Conservation (phyloP, 2,329 filamentous ascomycete species). For the Polychaeton citri region DNA sequence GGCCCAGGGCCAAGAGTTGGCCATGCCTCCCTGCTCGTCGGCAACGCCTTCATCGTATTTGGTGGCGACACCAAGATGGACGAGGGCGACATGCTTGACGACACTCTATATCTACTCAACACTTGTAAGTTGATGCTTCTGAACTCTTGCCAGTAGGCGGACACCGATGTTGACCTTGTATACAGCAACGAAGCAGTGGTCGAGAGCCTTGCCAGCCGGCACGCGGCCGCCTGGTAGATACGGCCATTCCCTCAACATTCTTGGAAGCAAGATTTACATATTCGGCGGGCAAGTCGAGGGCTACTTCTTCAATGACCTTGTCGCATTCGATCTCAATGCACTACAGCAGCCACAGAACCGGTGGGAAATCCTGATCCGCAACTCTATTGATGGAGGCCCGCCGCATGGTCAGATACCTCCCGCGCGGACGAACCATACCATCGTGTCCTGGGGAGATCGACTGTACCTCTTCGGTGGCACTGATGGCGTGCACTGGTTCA, state of each 20-base stretch:
- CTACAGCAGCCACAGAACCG: conserved; percentile 80
- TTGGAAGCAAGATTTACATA: conserved; percentile 93
- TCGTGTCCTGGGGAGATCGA: conserved; percentile 84
- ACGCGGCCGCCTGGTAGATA: conserved; percentile 81
- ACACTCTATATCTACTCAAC: conserved; percentile 91
- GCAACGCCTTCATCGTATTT: conserved; percentile 98
- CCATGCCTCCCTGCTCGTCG: conserved; percentile 84
- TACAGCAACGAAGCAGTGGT: conserved; percentile 93
- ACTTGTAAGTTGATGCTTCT: conserved; percentile 57
- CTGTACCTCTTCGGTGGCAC: conserved; percentile 97
- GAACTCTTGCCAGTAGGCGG: background rate
- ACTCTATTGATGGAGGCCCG: conserved; percentile 49
- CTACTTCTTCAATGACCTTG: conserved; percentile 93
- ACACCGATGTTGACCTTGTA: conserved; percentile 2
- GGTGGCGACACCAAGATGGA: conserved; percentile 97
- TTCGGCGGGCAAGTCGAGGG: conserved; percentile 97
- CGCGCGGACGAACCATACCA: conserved; percentile 84
- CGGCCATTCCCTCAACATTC: conserved; percentile 88
- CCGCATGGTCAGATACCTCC: conserved; percentile 60
- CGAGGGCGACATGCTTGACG: conserved; percentile 78
- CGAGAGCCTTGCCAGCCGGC: conserved; percentile 76
- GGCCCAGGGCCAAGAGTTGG: conserved; percentile 91
- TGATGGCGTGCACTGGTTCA: conserved; percentile 94
- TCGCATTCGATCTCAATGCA: conserved; percentile 91
- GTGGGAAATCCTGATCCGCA: conserved; percentile 85